Evolutionary conservation across 2,329 filamentous ascomycete species (phyloP).

Genomic region (Curvularia sp.): DNA sequence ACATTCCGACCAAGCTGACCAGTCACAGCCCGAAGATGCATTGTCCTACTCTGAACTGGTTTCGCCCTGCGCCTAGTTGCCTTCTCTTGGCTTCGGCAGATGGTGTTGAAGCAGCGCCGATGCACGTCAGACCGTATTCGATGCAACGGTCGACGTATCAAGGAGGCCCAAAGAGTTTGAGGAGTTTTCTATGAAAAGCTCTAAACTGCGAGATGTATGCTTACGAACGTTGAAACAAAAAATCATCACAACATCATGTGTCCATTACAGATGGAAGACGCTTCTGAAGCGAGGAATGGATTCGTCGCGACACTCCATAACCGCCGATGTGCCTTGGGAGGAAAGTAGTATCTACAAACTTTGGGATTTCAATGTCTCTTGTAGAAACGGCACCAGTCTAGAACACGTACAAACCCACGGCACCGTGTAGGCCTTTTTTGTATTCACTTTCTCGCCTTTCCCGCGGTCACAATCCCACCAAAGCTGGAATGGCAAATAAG

Average conservation of each 20-base stretch:
- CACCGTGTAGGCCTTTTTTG: neutral
- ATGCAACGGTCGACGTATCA: neutral
- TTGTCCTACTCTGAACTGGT: neutral
- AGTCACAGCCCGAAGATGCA: constrained; percentile 8
- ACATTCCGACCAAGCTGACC: constrained; percentile 1
- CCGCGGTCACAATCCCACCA: neutral
- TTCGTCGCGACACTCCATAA: neutral
- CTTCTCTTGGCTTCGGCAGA: neutral
- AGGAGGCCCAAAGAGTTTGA: neutral
- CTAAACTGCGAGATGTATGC: neutral
- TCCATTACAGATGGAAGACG: neutral
- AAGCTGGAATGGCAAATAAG: neutral
- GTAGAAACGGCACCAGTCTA: neutral
- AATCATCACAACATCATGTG: neutral
- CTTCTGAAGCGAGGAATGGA: neutral
- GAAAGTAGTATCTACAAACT: neutral
- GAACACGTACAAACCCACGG: neutral
- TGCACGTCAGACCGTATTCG: constrained; percentile 16
- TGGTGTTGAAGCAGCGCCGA: neutral
- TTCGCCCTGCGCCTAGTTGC: neutral
- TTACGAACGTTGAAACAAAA: neutral
- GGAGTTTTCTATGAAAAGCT: neutral
- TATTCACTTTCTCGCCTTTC: neutral
- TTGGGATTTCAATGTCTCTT: neutral
- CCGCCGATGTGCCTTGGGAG: neutral